Conservation (phyloP, 2,329 filamentous ascomycete genomes). For the Clonostachys rosea region DNA sequence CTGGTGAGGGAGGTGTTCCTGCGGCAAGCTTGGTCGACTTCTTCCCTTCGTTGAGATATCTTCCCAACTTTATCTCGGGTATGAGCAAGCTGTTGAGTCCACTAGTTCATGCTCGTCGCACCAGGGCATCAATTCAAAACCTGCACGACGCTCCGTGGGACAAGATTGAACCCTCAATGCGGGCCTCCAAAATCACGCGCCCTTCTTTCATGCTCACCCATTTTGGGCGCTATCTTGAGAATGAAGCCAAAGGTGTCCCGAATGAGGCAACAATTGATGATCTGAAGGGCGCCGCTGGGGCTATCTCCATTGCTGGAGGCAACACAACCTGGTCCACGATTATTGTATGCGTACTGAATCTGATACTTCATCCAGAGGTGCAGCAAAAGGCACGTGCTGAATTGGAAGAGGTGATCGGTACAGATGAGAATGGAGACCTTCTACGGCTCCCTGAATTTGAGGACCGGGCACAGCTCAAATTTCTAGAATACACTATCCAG, state of each 20-base stretch:
- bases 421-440: conserved; percentile 5
- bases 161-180: conserved; percentile 18
- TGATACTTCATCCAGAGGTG: conserved; percentile 32
- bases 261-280: conserved; percentile 32
- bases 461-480: conserved; percentile 34
- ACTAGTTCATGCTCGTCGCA: conserved; percentile 11
- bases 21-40: conserved; percentile 36
- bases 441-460: conserved; percentile 35
- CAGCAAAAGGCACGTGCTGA: conserved; percentile 39
- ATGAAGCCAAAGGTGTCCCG: conserved; percentile 13
- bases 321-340: conserved; percentile 38
- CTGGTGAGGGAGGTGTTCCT: conserved; percentile 18
- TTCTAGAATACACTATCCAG: conserved; percentile 39
- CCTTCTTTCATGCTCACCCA: conserved; percentile 11
- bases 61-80: conserved; percentile 25
- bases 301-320: conserved; percentile 40
- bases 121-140: conserved; percentile 22
- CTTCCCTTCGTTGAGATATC: conserved; percentile 35
- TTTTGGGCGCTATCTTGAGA: conserved; percentile 14
- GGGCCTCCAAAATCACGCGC: conserved; percentile 13
- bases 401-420: conserved; percentile 41
- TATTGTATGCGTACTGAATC: conserved; percentile 37
- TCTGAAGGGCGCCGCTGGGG: conserved; percentile 42
- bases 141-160: conserved; percentile 39
- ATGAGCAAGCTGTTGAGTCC: conserved; percentile 20